Base-by-base conservation (phyloP, 2,329 filamentous ascomycete species). In the Eutypella sp. region DNA sequence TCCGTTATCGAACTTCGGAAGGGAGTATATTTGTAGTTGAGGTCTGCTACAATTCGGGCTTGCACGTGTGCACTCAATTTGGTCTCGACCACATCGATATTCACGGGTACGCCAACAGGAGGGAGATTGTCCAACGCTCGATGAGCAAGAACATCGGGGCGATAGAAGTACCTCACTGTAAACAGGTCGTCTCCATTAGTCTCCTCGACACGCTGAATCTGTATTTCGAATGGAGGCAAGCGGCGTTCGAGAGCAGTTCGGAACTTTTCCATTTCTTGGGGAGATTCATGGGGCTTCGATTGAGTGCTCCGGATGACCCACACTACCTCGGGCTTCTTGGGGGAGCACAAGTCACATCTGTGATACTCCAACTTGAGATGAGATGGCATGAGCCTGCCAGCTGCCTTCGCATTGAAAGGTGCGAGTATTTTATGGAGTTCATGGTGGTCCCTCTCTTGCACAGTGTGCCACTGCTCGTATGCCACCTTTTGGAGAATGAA, bases 41-140 rank as follows among this genome's bases (percentile, higher is more conserved):
- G 19, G 18, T 39, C 20, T 11, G 19, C 20, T 15, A 19, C 36
- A 39, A 39, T n/a, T 23, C 18, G 36, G 20, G 23, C 36, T 39
- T 39, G 11, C 11, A 39, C 11, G 7, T 39, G 15, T 8, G 36
- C 36, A 11, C 36, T 5, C 20, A 19, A 19, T 4, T 19, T 39
- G 20, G 16, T 5, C 5, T 13, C 19, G 11, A 22, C 11, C 19
- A 15, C 8, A n/a, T 16, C 36, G n/a, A 39, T 39, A 15, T 39
- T 39, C 18, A 39, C 13, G 18, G 19, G 19, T 13, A 20, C 36
- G 16, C 36, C 20, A 39, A 39, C 18, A 39, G 6, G 11, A 2
- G 51, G 55, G 13, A 57, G 25, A 27, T 49, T 42, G 1, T 42
- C 22, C 2, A 46, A 40, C 24, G 55, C 53, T 18, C 42, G 47